Percentiles rank a stretch among this genome's conserved stretches.
These are phyloP conservation scores for Candida wancherniae DNA, from an alignment of 805 yeast species.

Conservation along the genomic window DNA sequence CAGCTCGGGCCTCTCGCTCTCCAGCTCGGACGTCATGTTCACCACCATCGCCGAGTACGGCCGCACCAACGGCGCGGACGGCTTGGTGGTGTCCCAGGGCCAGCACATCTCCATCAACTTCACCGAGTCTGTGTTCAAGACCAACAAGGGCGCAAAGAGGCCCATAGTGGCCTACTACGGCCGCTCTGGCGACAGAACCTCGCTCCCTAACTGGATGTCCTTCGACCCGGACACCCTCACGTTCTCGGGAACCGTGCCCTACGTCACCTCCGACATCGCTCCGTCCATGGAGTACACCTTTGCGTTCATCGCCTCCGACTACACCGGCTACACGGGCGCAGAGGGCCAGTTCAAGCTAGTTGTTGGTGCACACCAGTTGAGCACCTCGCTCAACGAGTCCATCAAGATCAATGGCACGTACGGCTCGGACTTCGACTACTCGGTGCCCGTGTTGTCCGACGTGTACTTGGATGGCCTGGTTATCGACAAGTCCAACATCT, in stretches of 20 bases:
- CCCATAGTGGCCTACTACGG: constrained; percentile 70
- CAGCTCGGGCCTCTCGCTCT: constrained; percentile 49
- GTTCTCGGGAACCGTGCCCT: constrained; percentile 85
- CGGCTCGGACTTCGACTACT: constrained; percentile 47
- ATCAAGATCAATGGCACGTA: constrained; percentile 64
- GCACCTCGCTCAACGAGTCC: constrained; percentile 57
- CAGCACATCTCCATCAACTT: constrained; percentile 62
- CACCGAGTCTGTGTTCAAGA: constrained; percentile 52
- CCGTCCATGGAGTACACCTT: constrained; percentile 74
- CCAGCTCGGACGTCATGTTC: constrained; percentile 39
- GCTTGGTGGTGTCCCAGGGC: constrained; percentile 71
- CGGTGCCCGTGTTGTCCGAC: constrained; percentile 56
- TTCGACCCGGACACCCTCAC: constrained; percentile 61
- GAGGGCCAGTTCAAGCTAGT: constrained; percentile 64
- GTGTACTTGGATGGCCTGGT: constrained; percentile 60
- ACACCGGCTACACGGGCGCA: constrained; percentile 66
- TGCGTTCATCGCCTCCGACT: constrained; percentile 74
- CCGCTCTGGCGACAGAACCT: constrained; percentile 72
- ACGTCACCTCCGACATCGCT: constrained; percentile 79
- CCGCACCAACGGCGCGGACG: constrained; percentile 68
- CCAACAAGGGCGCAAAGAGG: constrained; percentile 39
- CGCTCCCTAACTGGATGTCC: constrained; percentile 85
- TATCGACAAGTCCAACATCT: constrained; percentile 49
- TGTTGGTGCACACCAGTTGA: constrained; percentile 84
- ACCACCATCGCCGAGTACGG: constrained; percentile 61